Evolutionary conservation across 768 basidiomycete genomes (phyloP).

Genomic region (Hirschioporus abietinus): DNA sequence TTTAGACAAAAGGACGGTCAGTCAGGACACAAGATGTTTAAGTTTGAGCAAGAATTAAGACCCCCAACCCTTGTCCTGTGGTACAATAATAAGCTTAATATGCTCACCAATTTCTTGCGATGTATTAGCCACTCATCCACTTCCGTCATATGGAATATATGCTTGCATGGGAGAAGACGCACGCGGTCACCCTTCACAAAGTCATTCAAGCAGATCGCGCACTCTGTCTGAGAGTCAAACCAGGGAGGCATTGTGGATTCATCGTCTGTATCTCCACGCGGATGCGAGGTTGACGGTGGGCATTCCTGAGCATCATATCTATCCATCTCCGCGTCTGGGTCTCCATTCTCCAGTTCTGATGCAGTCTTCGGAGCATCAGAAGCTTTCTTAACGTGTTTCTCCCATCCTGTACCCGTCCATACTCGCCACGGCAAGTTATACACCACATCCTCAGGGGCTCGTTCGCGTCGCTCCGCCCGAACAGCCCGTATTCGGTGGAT

Average conservation of each 20-base stretch:
- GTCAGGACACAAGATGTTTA: conserved; percentile 9
- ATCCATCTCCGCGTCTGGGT: conserved; percentile 14
- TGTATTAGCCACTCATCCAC: conserved; percentile 91
- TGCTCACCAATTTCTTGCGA: conserved; percentile 83
- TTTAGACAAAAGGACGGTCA: background rate
- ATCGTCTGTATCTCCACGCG: conserved; percentile 13
- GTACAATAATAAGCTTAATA: background rate
- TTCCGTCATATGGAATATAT: conserved; percentile 91
- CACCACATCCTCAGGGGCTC: conserved; percentile 79
- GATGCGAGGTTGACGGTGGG: conserved; percentile 7
- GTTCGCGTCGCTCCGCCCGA: conserved; percentile 76
- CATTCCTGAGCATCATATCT: conserved; percentile 14
- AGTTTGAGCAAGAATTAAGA: conserved; percentile 5
- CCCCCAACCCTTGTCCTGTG: background rate
- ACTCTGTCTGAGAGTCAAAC: conserved; percentile 81
- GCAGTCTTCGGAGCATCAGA: conserved; percentile 22
- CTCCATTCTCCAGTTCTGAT: conserved; percentile 24
- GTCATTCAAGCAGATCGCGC: conserved; percentile 87
- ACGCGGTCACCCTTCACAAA: conserved; percentile 88
- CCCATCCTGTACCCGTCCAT: conserved; percentile 77
- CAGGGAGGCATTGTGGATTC: conserved; percentile 47
- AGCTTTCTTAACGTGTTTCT: conserved; percentile 57
- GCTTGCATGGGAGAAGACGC: conserved; percentile 88
- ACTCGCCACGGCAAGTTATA: conserved; percentile 75
- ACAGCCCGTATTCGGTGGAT: conserved; percentile 83